Evolutionary conservation across 108 stramenopile species (phyloP).

Genomic region (Cyclotella distinguenda): DNA sequence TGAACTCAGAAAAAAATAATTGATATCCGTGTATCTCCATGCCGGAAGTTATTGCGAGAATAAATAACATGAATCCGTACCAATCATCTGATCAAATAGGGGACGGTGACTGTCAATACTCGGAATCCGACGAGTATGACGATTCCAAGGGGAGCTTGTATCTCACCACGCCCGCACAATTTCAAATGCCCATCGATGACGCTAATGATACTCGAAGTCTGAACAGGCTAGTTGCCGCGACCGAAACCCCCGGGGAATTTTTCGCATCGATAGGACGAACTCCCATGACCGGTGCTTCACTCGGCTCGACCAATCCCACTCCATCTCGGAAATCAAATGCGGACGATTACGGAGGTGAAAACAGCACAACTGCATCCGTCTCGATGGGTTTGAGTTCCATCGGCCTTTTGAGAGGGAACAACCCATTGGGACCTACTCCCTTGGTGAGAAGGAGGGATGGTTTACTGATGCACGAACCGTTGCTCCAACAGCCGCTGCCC

Average conservation of each 20-base stretch:
- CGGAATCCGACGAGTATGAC: no score
- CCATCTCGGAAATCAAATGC: no score
- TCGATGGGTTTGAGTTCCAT: slow-evolving; percentile 17
- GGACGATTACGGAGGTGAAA: no score
- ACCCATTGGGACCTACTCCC: slow-evolving; percentile 42
- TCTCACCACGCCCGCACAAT: slow-evolving; percentile 11
- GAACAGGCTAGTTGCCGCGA: no score
- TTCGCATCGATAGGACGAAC: slow-evolving; percentile 25
- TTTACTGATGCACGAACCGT: neutral
- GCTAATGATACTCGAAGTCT: no score
- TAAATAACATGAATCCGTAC: no score
- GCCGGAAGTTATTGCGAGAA: no score
- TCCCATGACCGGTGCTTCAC: slow-evolving; percentile 27
- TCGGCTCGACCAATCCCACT: slow-evolving; percentile 9
- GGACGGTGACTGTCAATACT: no score
- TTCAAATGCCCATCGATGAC: no score
- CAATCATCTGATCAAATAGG: no score
- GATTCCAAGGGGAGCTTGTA: neutral
- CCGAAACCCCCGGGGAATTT: slow-evolving; percentile 8
- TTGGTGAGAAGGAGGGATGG: slow-evolving; percentile 19
- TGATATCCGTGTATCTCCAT: no score
- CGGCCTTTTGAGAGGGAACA: slow-evolving; percentile 35
- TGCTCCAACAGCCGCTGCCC: slow-evolving; percentile 18
- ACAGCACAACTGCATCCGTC: neutral
- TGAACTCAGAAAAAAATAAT: no score